Base-by-base conservation (phyloP, 108 stramenopile genomes). In the Cyclotella baltica region DNA sequence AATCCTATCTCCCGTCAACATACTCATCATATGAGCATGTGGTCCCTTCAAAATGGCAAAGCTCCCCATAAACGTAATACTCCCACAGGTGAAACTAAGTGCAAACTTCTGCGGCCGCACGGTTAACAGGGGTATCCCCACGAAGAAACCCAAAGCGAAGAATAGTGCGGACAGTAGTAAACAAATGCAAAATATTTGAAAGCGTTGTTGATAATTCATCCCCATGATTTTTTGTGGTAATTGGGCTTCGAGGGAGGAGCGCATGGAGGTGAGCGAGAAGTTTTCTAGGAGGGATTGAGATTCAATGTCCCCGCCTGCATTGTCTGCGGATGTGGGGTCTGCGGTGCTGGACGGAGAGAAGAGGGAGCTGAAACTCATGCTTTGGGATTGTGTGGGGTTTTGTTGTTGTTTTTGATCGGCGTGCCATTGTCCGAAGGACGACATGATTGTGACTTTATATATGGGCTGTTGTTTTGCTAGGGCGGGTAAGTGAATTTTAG, bases 61-160 rank as follows among this genome's bases (percentile, higher is more conserved):
- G 75, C 83, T 85, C 11, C 81, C 87, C 97, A 97, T 97, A 67
- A 97, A 97, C 37, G 83, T 94, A 30, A 98, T 67, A 20, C 90
- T 93, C n/a, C 97, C 97, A 67, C 92, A 92, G 0, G 98, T 98
- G 73, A 98, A 97, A 52, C 86, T 87, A 4, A 98, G 64, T 28
- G 97, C 97, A 77, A 98, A 98, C 67, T 98, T 98, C 81, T 94
- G 94, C 31, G 98, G 98, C 40, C 93, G 87, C 0, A 94, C 59
- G 3, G 89, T 86, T 46, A 98, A 71, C 71, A 85, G 82, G 10
- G 98, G 98, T 2, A 98, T 62, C 9, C 98, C 98, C 19, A 98
- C 93, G 47, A 93, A 86, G 73, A 98, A 96, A 13, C 92, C 98
- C 43, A 98, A 75, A 4, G 83, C 87, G 74, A 97, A 98, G 77